Percentiles rank a stretch among this genome's conserved stretches.
Conservation (phyloP, 2,329 filamentous ascomycete genomes). For the Lachnellula occidentalis region DNA sequence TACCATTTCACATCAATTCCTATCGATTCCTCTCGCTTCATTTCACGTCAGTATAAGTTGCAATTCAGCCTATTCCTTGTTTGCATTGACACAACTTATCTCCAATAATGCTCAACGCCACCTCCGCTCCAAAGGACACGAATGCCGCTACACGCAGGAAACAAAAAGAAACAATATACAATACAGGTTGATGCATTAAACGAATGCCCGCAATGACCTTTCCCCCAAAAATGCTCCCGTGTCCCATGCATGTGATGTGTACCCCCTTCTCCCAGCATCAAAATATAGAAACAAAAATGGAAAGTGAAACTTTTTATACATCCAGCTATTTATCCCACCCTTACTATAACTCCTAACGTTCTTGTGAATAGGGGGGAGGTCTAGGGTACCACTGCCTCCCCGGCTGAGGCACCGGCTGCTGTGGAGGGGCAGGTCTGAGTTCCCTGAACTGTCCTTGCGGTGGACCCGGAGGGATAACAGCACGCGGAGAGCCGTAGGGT, state of each 20-base stretch:
- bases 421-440: constrained; percentile 17
- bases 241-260: no score
- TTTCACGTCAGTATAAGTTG: no score
- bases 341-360: no score
- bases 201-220: neutral
- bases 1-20: no score
- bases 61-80: no score
- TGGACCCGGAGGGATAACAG: constrained; percentile 3
- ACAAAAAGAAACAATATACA: neutral
- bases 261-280: neutral
- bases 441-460: constrained; percentile 8
- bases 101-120: neutral
- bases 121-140: neutral
- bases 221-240: neutral
- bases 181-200: neutral
- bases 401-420: constrained; percentile 1
- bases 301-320: neutral
- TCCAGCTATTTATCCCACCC: neutral
- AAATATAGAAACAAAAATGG: neutral
- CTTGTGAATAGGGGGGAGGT: neutral
- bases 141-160: neutral
- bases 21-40: no score
- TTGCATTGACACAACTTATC: neutral
- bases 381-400: neutral
- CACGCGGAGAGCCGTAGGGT: constrained; percentile 7